Base-by-base conservation (phyloP, 768 basidiomycete species). In the Jaapia argillacea region DNA sequence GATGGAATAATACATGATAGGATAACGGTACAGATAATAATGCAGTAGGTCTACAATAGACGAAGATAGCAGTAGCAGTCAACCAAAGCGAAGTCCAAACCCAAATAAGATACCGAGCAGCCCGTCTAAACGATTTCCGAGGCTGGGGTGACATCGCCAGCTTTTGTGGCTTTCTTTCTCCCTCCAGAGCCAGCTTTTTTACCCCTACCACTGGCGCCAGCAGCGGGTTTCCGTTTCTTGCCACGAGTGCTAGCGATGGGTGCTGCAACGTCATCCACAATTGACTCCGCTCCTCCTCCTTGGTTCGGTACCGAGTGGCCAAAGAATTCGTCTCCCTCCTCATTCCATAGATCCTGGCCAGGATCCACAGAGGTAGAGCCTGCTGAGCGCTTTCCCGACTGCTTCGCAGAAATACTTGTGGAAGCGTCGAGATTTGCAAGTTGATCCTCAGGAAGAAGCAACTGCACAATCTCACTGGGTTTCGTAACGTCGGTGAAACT, bases 381-480 rank as follows among this genome's bases (percentile, higher is more conserved):
- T 49, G 58, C 50, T 46, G 59, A 42, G 52, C 65, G 57, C 50
- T 70, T 67, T 18, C 61, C 59, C 13, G 57, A 49, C 31, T 60
- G 54, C 43, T 61, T 62, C 16, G 55, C 49, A 12, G 75, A 58
- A 24, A 71, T 50, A 24, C 49, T 44, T 20, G 61, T 62, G 6
- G 75, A 63, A 6, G 69, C 66, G 45, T 78, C 78, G 28, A 88
- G 62, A 37, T 72, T 77, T 3, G 84, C 89, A 13, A 97, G 63
- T 54, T 98, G 93, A 53, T 96, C 91, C 53, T 97, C 93, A 55
- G 91, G 93, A 54, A 99, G 74, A 40, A 99, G 69, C 36, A 99
- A 63, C 48, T 92, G 91, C 13, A 94, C 94, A 43, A 99, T 96
- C 61, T 99, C 96, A 64, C 89, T 93, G 22, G 91, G 89, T 59